A percentile compares a stretch with the other conserved stretches of the same genome.
phyloP scores from a whole-genome alignment of 352 stramenopile genomes.

The Globisporangium middletonii region DNA sequence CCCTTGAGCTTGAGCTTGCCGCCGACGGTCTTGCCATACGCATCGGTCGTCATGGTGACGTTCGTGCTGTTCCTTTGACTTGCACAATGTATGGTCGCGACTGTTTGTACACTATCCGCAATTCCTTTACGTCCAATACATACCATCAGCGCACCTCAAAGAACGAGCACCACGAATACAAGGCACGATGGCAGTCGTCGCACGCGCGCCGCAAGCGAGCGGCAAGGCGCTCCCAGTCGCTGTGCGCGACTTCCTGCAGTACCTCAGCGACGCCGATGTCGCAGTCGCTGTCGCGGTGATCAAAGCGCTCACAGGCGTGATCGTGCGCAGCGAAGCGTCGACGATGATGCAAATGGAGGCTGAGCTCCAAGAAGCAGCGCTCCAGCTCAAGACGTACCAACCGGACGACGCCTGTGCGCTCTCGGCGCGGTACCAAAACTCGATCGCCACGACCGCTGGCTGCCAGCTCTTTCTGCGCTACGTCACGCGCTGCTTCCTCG shows the following conservation, averaged over 20 bases:
- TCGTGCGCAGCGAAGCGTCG: conserved; percentile 84
- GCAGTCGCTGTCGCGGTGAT: conserved; percentile 92
- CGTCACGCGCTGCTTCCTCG: conserved; percentile 88
- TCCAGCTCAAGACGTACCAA: conserved; percentile 59
- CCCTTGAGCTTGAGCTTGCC: conserved; percentile 83
- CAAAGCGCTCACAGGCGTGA: conserved; percentile 90
- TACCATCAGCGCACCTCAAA: conserved; percentile 63
- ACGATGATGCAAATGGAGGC: conserved; percentile 96
- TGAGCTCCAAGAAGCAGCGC: conserved; percentile 85
- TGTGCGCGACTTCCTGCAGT: conserved; percentile 70
- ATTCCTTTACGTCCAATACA: no score
- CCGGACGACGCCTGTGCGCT: conserved; percentile 28
- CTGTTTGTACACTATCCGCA: no score
- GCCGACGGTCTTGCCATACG: conserved; percentile 66
- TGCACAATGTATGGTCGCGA: no score
- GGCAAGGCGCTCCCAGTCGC: conserved; percentile 22
- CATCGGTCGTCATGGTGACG: conserved; percentile 8
- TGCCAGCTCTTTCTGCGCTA: conserved; percentile 94
- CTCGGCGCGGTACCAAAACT: conserved; percentile 60
- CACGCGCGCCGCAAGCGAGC: not conserved
- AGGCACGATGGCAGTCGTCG: not conserved
- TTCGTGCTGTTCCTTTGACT: no score
- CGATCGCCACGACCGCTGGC: conserved; percentile 87
- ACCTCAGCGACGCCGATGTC: conserved; percentile 67
- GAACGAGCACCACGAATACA: not conserved